A percentile compares a stretch with the other conserved stretches of the same genome.
Evolutionary conservation across 2,329 filamentous ascomycete species (phyloP).

Genomic region (Chaetomium sp.): DNA sequence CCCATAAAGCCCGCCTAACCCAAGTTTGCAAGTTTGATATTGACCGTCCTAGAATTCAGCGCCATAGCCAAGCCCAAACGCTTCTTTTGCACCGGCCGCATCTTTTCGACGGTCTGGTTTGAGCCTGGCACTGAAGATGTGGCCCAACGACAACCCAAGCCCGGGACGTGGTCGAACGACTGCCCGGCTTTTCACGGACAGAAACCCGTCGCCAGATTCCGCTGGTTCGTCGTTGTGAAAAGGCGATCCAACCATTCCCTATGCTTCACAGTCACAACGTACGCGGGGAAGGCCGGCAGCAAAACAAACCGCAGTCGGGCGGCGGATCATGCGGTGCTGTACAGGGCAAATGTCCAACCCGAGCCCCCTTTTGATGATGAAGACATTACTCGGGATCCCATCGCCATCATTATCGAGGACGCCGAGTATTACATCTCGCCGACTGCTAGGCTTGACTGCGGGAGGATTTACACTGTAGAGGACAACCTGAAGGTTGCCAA

Average conservation of each 20-base stretch:
- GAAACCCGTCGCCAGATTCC: conserved; percentile 32
- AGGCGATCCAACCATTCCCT: conserved; percentile 35
- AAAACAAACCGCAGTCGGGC: conserved; percentile 22
- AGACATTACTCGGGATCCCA: conserved; percentile 30
- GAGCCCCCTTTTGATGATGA: conserved; percentile 31
- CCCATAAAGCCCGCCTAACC: background rate
- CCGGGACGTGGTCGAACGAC: conserved; percentile 22
- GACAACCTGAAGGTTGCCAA: conserved; percentile 35
- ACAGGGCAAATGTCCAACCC: conserved; percentile 29
- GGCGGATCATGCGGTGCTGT: conserved; percentile 34
- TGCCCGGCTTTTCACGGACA: conserved; percentile 30
- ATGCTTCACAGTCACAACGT: conserved; percentile 37
- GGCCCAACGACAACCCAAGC: conserved; percentile 1
- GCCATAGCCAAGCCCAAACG: conserved; percentile 34
- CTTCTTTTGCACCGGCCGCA: conserved; percentile 37
- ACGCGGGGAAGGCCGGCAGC: conserved; percentile 13
- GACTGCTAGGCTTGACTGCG: conserved; percentile 35
- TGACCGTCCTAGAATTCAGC: conserved; percentile 28
- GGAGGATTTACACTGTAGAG: conserved; percentile 37
- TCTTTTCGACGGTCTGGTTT: conserved; percentile 39
- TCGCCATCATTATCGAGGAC: conserved; percentile 37
- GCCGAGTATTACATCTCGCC: conserved; percentile 35
- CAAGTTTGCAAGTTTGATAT: background rate
- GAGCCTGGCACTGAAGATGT: conserved; percentile 28
- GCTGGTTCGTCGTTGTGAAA: conserved; percentile 38